A percentile compares a stretch with the other conserved stretches of the same genome.
These are phyloP conservation scores for Phytophthora podocarpi DNA, from an alignment of 352 stramenopile genomes.

Conservation along the genomic window DNA sequence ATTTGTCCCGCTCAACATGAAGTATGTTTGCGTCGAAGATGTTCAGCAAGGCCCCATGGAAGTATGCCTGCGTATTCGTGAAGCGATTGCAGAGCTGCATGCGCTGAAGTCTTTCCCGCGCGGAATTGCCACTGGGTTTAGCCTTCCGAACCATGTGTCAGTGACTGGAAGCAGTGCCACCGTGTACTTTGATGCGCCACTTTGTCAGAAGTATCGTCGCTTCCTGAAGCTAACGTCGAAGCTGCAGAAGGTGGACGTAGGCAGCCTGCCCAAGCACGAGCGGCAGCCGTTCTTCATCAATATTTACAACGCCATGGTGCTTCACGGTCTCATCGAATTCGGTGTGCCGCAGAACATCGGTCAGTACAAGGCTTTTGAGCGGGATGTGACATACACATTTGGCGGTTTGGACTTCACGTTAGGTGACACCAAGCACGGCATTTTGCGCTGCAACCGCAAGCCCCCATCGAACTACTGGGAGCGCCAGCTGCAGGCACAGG, in stretches of 20 bases:
- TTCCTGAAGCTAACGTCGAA: conserved; percentile 74
- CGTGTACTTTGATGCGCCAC: conserved; percentile 58
- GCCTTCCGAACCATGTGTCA: conserved; percentile 37
- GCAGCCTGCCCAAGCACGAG: conserved; percentile 78
- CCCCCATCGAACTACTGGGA: conserved; percentile 89
- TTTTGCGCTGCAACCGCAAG: conserved; percentile 89
- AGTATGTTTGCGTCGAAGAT: conserved; percentile 64
- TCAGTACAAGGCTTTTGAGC: conserved; percentile 86
- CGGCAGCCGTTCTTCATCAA: conserved; percentile 91
- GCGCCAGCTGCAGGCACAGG: conserved; percentile 78
- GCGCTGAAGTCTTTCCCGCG: conserved; percentile 63
- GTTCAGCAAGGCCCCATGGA: conserved; percentile 67
- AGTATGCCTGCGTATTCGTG: conserved; percentile 66
- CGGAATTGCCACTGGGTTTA: conserved; percentile 77
- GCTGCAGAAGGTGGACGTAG: conserved; percentile 77
- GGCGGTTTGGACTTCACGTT: conserved; percentile 80
- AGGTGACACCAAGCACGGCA: conserved; percentile 87
- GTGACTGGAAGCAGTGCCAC: conserved; percentile 19
- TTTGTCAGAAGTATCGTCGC: conserved; percentile 69
- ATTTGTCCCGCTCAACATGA: conserved; percentile 83
- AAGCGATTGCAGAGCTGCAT: conserved; percentile 74
- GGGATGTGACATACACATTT: conserved; percentile 81
- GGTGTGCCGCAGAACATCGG: conserved; percentile 83
- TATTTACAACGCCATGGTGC: conserved; percentile 89
- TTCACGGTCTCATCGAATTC: conserved; percentile 87